These are phyloP conservation scores for Cetradonia linearis DNA, from an alignment of 495 filamentous ascomycete species.

Conservation along the genomic window DNA sequence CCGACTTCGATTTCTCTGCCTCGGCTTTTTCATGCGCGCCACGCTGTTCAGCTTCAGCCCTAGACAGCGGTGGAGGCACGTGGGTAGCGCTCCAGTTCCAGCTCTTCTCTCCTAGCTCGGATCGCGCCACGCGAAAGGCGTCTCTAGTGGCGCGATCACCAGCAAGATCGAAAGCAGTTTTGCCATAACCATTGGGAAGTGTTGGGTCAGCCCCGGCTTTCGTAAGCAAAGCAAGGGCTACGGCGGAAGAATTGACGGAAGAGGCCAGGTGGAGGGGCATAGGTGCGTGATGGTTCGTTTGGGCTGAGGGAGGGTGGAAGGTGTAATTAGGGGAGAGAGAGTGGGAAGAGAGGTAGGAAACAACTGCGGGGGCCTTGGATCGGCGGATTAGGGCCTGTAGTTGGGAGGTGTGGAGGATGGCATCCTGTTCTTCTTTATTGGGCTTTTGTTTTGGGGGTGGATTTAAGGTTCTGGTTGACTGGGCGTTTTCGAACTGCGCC, in stretches of 20 bases:
- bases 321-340: slow-evolving; percentile 54
- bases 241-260: slow-evolving; percentile 58
- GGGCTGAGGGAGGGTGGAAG: slow-evolving; percentile 59
- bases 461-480: slow-evolving; percentile 31
- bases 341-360: slow-evolving; percentile 73
- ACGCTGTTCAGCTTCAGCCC: slow-evolving; percentile 56
- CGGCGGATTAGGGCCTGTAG: slow-evolving; percentile 79
- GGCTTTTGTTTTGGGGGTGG: slow-evolving; percentile 42
- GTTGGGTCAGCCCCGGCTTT: slow-evolving; percentile 71
- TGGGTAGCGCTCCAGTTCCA: slow-evolving; percentile 75
- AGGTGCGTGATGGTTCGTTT: slow-evolving; percentile 72
- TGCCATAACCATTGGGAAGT: slow-evolving; percentile 50
- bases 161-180: slow-evolving; percentile 74
- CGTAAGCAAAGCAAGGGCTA: slow-evolving; percentile 65
- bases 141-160: slow-evolving; percentile 82
- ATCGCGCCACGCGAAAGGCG: slow-evolving; percentile 79
- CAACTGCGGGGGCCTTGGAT: slow-evolving; percentile 75
- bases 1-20: slow-evolving; percentile 45
- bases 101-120: slow-evolving; percentile 51
- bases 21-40: slow-evolving; percentile 49
- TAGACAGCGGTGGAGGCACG: slow-evolving; percentile 59
- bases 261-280: slow-evolving; percentile 81
- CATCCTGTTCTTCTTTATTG: slow-evolving; percentile 72
- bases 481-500: slow-evolving; percentile 24
- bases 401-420: slow-evolving; percentile 72